These are phyloP conservation scores for Elongisporangium senticosum DNA, from an alignment of 352 stramenopile species.

Conservation along the genomic window DNA sequence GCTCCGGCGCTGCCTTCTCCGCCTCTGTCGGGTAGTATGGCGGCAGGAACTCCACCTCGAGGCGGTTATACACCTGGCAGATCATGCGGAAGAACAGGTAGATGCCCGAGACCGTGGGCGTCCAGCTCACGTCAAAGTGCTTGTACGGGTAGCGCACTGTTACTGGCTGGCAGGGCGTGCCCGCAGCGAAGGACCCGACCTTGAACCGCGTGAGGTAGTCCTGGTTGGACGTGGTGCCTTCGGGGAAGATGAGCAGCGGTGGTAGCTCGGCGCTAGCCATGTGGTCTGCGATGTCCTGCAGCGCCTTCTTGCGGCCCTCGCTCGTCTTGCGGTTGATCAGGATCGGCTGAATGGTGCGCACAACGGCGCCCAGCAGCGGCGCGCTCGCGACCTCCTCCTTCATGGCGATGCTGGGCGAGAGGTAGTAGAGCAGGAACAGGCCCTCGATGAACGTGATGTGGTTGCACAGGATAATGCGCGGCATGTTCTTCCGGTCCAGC, in stretches of 20 bases:
- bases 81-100: slow-evolving; percentile 57
- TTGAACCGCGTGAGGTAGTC: slow-evolving; percentile 72
- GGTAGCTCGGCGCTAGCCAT: slow-evolving; percentile 33
- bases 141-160: slow-evolving; percentile 59
- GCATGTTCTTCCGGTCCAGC: slow-evolving; percentile 19
- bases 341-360: slow-evolving; percentile 59
- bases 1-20: slow-evolving; percentile 33
- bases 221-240: slow-evolving; percentile 73
- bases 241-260: slow-evolving; percentile 64
- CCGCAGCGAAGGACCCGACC: slow-evolving; percentile 59
- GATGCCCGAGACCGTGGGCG: slow-evolving; percentile 38
- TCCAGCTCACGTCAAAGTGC: slow-evolving; percentile 74
- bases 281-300: slow-evolving; percentile 58
- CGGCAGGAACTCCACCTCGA: slow-evolving; percentile 56
- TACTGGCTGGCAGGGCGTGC: slow-evolving; percentile 50
- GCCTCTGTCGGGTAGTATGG: slow-evolving; percentile 38
- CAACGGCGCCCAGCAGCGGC: slow-evolving; percentile 47
- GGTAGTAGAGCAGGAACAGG: slow-evolving; percentile 45
- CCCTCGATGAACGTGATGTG: slow-evolving; percentile 69
- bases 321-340: slow-evolving; percentile 51
- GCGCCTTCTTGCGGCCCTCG: slow-evolving; percentile 43
- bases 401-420: slow-evolving; percentile 65
- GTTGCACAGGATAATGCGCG: slow-evolving; percentile 62
- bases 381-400: slow-evolving; percentile 57
- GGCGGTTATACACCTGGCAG: slow-evolving; percentile 61